Conservation (phyloP, 164 flowering plant species). For the Annona cherimola region DNA sequence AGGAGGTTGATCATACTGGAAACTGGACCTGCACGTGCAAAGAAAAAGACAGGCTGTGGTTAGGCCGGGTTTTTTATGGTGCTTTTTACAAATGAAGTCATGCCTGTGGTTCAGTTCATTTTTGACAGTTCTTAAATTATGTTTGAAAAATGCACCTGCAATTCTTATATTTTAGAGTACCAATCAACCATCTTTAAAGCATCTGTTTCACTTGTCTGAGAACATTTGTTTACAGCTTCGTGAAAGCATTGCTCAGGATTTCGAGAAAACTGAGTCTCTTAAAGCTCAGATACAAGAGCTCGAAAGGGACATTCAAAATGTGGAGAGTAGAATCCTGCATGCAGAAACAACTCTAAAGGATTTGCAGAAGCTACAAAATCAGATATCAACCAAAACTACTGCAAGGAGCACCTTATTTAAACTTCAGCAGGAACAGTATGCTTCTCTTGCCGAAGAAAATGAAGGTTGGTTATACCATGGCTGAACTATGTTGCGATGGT, state of each 20-base stretch:
- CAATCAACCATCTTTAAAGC: neutral
- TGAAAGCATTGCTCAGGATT: constrained; percentile 74
- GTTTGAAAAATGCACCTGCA: neutral
- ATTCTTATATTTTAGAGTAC: neutral
- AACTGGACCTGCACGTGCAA: too few species aligned
- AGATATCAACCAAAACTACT: constrained; percentile 60
- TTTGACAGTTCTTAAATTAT: too few species aligned
- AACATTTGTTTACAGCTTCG: constrained; percentile 42
- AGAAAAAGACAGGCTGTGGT: too few species aligned
- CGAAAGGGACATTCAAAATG: constrained; percentile 45
- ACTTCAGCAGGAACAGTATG: constrained; percentile 64
- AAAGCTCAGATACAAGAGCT: constrained; percentile 66
- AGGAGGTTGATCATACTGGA: too few species aligned
- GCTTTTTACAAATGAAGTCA: too few species aligned
- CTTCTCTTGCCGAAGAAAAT: constrained; percentile 72
- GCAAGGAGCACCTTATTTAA: constrained; percentile 57
- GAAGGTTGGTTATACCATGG: constrained; percentile 47
- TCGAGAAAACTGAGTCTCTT: constrained; percentile 57
- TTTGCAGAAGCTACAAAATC: constrained; percentile 52
- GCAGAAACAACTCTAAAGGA: constrained; percentile 58
- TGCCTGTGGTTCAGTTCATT: too few species aligned
- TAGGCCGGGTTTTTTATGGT: too few species aligned
- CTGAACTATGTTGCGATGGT: neutral
- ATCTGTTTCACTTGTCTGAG: neutral
- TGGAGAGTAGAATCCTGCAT: constrained; percentile 59